phyloP scores from a whole-genome alignment of 2,329 filamentous ascomycete species.

The Neofusicoccum cordaticola region DNA sequence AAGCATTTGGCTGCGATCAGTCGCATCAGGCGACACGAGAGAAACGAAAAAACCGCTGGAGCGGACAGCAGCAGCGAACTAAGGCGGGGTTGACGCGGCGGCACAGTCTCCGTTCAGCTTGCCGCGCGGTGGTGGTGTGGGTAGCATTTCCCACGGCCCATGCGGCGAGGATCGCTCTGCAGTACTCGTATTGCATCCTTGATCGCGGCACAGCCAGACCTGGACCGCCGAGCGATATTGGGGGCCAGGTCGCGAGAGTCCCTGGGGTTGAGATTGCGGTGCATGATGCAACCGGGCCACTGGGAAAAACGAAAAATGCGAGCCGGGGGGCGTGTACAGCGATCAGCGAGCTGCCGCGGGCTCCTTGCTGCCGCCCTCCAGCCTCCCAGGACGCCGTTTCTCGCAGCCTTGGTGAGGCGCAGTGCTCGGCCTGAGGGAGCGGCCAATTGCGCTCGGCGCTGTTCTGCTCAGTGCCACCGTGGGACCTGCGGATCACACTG shows the following conservation, averaged over 20 bases:
- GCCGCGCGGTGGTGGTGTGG: neutral
- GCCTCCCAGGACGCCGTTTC: neutral
- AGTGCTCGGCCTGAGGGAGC: too few relatives aligned
- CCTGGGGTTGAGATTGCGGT: neutral
- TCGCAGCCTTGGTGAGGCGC: neutral
- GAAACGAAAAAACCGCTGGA: neutral
- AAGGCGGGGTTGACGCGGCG: neutral
- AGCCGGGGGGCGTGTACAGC: neutral
- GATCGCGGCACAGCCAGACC: neutral
- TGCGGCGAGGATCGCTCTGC: neutral
- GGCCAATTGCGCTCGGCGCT: neutral
- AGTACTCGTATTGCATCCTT: neutral
- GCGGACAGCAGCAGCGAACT: neutral
- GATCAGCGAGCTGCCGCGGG: neutral
- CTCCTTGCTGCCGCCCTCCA: neutral
- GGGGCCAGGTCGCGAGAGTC: neutral
- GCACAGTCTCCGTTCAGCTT: too few relatives aligned
- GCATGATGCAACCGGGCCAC: neutral
- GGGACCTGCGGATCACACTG: neutral
- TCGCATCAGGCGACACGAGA: constrained; percentile 10
- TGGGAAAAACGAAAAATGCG: neutral
- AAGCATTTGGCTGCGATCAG: neutral
- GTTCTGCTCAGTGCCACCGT: neutral
- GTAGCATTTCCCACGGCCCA: neutral
- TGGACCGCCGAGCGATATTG: neutral